Evolutionary conservation across 2,329 filamentous ascomycete genomes (phyloP).

Genomic region (Pyricularia sp.): DNA sequence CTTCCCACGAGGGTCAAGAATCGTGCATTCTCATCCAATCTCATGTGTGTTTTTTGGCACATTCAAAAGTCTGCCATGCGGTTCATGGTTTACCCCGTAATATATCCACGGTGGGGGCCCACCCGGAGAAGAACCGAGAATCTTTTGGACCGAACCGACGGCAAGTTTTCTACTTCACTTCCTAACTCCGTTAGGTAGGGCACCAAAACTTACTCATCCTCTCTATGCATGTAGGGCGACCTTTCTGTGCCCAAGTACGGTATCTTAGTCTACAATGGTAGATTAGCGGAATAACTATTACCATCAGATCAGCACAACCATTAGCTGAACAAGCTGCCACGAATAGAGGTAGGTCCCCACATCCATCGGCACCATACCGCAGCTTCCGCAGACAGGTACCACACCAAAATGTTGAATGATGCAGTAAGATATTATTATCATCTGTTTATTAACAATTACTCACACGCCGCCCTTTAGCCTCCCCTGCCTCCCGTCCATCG

Average conservation of each 20-base stretch:
- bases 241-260: too few species aligned
- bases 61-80: not conserved
- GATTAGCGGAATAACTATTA: too few species aligned
- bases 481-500: not conserved
- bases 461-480: too few species aligned
- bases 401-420: not conserved
- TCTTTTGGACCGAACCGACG: not conserved
- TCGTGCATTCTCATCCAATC: too few species aligned
- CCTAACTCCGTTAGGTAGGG: too few species aligned
- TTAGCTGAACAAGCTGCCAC: not conserved
- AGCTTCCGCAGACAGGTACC: too few species aligned
- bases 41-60: too few species aligned
- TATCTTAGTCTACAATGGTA: too few species aligned
- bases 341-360: not conserved
- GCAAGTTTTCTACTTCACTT: too few species aligned
- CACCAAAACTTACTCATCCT: too few species aligned
- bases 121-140: not conserved
- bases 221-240: too few species aligned
- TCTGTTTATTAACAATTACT: not conserved
- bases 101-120: not conserved
- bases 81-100: not conserved
- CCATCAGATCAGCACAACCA: not conserved
- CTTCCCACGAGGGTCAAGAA: too few species aligned
- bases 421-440: not conserved
- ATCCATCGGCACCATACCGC: not conserved